Percentiles rank a stretch among this genome's conserved stretches.
Conservation (phyloP, 345 rosid species). For the Euclidium syriacum region DNA sequence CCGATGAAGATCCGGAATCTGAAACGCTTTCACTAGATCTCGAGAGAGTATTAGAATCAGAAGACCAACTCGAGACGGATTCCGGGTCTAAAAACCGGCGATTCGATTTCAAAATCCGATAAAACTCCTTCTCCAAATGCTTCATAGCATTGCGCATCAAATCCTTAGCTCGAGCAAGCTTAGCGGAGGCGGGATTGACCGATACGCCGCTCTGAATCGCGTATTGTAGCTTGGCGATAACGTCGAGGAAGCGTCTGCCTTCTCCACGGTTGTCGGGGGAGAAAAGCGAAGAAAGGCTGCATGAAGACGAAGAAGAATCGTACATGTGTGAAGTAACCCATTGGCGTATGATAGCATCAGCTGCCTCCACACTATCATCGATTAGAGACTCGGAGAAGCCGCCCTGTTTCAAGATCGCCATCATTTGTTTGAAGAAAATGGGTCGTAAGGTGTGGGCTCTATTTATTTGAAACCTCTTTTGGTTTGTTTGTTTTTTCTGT, state of each 20-base stretch:
- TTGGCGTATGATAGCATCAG: conserved; percentile 35
- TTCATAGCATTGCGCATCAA: conserved; percentile 65
- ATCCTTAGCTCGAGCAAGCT: conserved; percentile 42
- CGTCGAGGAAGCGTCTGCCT: conserved; percentile 45
- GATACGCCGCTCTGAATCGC: conserved; percentile 41
- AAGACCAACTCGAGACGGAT: conserved; percentile 38
- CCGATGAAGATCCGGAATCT: conserved; percentile 15
- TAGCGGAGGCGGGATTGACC: conserved; percentile 31
- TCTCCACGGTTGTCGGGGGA: conserved; percentile 34
- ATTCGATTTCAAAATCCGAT: conserved; percentile 42
- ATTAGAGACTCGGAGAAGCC: conserved; percentile 46
- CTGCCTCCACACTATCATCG: conserved; percentile 40
- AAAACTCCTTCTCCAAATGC: conserved; percentile 56
- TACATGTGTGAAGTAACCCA: conserved; percentile 32
- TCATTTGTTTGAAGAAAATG: conserved; percentile 4
- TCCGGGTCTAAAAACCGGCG: conserved; percentile 38
- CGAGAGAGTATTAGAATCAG: conserved; percentile 9
- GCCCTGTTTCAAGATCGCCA: conserved; percentile 24
- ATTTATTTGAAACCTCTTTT: conserved; percentile 7
- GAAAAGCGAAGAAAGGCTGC: conserved; percentile 39
- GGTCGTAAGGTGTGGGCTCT: not conserved
- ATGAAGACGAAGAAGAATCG: conserved; percentile 8
- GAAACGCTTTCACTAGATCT: conserved; percentile 4
- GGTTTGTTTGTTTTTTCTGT: conserved; percentile 1
- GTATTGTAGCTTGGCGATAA: conserved; percentile 40